Conservation (phyloP, 1,284 basidiomycete species). For the Malassezia equina region DNA sequence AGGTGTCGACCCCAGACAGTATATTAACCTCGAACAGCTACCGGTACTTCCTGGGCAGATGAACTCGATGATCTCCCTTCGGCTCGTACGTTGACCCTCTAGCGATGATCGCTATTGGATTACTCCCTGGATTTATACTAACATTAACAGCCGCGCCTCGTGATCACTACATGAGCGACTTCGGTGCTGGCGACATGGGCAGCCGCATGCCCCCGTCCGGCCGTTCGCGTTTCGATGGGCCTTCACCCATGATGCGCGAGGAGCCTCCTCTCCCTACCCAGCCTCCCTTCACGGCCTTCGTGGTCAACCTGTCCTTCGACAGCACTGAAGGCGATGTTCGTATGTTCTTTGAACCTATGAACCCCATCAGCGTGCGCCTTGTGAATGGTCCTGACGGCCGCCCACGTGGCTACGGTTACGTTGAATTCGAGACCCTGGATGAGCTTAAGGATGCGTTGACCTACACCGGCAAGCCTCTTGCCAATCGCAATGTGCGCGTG, state of each 20-base stretch:
- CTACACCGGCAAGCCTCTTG: constrained; percentile 52
- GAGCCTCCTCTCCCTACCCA: constrained; percentile 87
- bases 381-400: constrained; percentile 77
- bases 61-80: constrained; percentile 45
- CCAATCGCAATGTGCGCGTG: constrained; percentile 71
- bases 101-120: background rate
- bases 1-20: background rate
- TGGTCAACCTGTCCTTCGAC: constrained; percentile 93
- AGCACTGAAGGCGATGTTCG: constrained; percentile 72
- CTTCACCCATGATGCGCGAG: constrained; percentile 56
- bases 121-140: background rate
- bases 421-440: constrained; percentile 78
- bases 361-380: constrained; percentile 66
- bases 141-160: constrained; percentile 5
- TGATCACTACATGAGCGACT: background rate
- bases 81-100: constrained; percentile 22
- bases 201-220: constrained; percentile 23
- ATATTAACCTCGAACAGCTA: constrained; percentile 15
- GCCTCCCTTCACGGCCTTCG: constrained; percentile 88
- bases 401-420: constrained; percentile 94
- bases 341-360: constrained; percentile 54
- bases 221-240: constrained; percentile 23
- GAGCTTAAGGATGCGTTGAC: constrained; percentile 64
- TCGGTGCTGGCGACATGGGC: constrained; percentile 21
- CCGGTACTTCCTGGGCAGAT: constrained; percentile 46